Evolutionary conservation across 495 filamentous ascomycete genomes (phyloP).

Genomic region (Usnea hakonensis): DNA sequence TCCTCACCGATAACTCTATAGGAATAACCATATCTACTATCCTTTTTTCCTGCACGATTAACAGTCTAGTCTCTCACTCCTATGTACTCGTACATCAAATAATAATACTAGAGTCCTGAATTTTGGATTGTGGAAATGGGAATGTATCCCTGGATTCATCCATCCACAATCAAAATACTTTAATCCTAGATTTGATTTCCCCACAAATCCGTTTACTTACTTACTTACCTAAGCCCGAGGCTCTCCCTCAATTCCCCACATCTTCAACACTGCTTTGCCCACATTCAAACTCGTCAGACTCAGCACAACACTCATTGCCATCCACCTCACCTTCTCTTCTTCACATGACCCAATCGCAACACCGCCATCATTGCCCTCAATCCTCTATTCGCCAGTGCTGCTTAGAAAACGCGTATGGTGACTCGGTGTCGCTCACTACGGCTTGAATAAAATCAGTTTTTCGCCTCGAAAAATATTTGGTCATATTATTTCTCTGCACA

Average conservation of each 20-base stretch:
- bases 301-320: neutral
- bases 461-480: neutral
- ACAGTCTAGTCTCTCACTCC: no score
- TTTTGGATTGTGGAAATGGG: no score
- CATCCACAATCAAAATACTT: no score
- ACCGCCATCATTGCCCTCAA: neutral
- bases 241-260: neutral
- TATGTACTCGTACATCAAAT: no score
- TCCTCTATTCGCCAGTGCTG: neutral
- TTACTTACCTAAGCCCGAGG: neutral
- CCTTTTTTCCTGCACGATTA: no score
- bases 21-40: no score
- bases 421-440: neutral
- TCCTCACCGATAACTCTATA: no score
- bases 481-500: neutral
- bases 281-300: neutral
- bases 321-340: neutral
- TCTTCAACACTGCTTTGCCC: neutral
- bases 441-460: neutral
- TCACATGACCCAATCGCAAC: neutral
- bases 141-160: no score
- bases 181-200: no score
- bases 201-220: constrained; percentile 1
- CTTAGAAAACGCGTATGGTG: no score
- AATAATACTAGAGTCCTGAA: no score